These are phyloP conservation scores for Skeletonema costatum DNA, from an alignment of 108 stramenopile genomes.

Conservation along the genomic window DNA sequence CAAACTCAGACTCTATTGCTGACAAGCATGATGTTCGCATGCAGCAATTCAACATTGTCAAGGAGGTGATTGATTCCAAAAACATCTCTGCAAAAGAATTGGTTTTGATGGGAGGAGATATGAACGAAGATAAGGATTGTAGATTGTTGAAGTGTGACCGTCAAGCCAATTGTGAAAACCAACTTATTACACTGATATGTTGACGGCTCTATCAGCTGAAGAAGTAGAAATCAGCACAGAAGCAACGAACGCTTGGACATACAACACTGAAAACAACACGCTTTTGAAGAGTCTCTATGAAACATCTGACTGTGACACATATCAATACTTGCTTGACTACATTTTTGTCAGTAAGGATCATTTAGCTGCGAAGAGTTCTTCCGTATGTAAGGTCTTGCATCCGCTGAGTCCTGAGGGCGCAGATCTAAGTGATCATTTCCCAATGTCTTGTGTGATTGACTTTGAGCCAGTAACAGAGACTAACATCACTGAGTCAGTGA, in stretches of 20 bases:
- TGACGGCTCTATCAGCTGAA: conserved; percentile 2
- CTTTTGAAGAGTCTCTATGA: conserved; percentile 12
- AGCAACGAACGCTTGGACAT: background rate
- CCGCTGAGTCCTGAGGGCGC: conserved; percentile 5
- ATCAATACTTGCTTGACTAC: conserved; percentile 23
- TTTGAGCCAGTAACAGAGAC: background rate
- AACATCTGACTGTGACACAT: background rate
- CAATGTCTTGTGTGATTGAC: background rate
- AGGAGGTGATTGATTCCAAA: conserved; percentile 12
- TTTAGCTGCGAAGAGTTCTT: background rate
- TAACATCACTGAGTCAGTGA: background rate
- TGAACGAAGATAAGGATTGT: conserved; percentile 24
- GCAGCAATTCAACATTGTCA: conserved; percentile 9
- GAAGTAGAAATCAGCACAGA: background rate
- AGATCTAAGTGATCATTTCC: conserved; percentile 22
- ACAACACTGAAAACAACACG: conserved; percentile 7
- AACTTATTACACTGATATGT: conserved; percentile 15
- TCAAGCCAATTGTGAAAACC: conserved; percentile 7
- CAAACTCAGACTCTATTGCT: conserved; percentile 5
- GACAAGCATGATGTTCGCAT: conserved; percentile 12
- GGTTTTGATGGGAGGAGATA: conserved; percentile 18
- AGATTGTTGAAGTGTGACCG: conserved; percentile 9
- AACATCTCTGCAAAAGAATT: conserved; percentile 7
- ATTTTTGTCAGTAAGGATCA: conserved; percentile 11
- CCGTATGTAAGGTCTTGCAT: conserved; percentile 9